Evolutionary conservation across 306 rosid genomes (phyloP), one percentile per base, ranked within the genome.

Genomic region (Cicer yamashitae): DNA sequence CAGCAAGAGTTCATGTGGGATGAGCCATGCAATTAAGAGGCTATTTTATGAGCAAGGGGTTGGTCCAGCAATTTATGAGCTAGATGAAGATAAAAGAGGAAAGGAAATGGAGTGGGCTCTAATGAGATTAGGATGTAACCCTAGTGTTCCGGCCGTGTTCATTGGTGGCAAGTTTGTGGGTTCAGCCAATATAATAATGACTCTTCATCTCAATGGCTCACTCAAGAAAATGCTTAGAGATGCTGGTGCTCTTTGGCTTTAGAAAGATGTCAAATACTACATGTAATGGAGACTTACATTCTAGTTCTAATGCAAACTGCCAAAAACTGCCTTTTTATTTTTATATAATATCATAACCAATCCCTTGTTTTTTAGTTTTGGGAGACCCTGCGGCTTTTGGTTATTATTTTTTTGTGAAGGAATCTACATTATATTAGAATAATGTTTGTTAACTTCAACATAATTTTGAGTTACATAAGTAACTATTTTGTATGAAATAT

Each of bases 1-100:
- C 88, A 94, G 98, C 85, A 94, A 94, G 91, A 94, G 96, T 77
- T 88, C 97, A 0, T 94, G 98, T 47, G 96, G 98, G 93, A 94
- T 94, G 96, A 86, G 89, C 77, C 97, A 94, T 77, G 93, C 98
- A 8, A 89, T 94, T 2, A 94, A 94, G 90, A 86, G 94, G 81
- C 80, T 94, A 6, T 86, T 94, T 17, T 94, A 91, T 67, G 98
- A 94, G 60, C 97, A 90, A 61, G 98, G 98, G 0, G 97, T 91
- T 6, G 96, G 96, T 7, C 98, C 97, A 0, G 91, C 90, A 0
- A 83, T 94, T 30, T 89, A 82, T 12, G 98, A 94, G 86, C 85
- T 94, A 0, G 98, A 94, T 22, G 93, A 94, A 77, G 97, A 90
- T 64, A 59, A 85, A 0, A 82, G 86, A 22, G 98, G 97, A 6